Percentiles rank a stretch among this genome's conserved stretches.
Evolutionary conservation across 495 filamentous ascomycete genomes (phyloP).

Genomic region (Neurospora cerealis): DNA sequence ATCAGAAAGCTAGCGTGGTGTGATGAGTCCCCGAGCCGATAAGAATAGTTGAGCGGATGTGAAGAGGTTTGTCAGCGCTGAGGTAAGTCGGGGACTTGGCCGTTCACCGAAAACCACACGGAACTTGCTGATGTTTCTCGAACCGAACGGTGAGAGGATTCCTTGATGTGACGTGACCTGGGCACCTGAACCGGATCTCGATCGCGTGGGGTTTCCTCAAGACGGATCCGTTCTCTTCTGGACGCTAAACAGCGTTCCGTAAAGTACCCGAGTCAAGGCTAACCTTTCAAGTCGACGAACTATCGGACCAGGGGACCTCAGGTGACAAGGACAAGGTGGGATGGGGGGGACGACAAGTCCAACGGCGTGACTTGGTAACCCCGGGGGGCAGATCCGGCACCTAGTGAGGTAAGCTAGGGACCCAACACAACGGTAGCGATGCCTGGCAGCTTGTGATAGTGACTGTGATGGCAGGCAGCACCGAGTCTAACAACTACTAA

Average conservation of each 20-base stretch:
- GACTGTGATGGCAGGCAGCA: background rate
- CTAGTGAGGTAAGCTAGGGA: background rate
- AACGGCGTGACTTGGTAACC: background rate
- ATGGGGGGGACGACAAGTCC: background rate
- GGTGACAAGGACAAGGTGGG: background rate
- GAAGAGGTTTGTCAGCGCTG: background rate
- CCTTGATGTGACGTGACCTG: background rate
- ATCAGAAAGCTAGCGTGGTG: background rate
- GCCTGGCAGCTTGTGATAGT: background rate
- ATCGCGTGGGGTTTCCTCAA: background rate
- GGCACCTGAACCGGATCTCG: background rate
- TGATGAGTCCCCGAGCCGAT: background rate
- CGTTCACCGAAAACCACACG: background rate
- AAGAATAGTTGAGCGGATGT: background rate
- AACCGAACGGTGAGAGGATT: background rate
- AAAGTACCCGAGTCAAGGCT: background rate
- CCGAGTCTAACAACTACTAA: background rate
- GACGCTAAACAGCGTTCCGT: background rate
- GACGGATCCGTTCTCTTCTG: background rate
- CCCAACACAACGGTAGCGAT: background rate
- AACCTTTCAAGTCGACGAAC: background rate
- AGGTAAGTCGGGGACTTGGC: background rate
- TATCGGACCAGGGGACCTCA: background rate
- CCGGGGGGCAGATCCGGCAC: background rate
- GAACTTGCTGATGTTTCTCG: background rate